Evolutionary conservation across 2,329 filamentous ascomycete genomes (phyloP).

Genomic region (Stenocarpella maydis): DNA sequence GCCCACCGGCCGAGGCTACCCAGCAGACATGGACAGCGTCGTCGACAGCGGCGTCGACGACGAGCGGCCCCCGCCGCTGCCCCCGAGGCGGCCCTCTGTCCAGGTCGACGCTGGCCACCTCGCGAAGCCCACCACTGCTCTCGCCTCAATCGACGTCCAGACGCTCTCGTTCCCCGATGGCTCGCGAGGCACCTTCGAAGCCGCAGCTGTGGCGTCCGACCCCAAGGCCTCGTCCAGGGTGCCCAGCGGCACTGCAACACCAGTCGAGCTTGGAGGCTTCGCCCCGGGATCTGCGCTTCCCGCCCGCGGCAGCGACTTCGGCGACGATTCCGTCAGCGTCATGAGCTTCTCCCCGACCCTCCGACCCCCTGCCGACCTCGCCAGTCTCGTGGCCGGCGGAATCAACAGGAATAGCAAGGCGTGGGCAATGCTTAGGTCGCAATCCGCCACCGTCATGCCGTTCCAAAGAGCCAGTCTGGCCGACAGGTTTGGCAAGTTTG

Average conservation of each 20-base stretch:
- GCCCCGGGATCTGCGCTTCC: conserved; percentile 32
- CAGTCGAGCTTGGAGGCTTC: conserved; percentile 33
- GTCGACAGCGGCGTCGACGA: conserved; percentile 21
- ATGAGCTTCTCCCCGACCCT: conserved; percentile 71
- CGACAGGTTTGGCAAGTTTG: conserved; percentile 71
- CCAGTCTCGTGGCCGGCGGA: conserved; percentile 81
- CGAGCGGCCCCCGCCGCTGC: conserved; percentile 41
- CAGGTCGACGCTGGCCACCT: conserved; percentile 47
- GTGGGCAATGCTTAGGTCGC: conserved; percentile 72
- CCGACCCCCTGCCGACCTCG: conserved; percentile 74
- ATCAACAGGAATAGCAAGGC: conserved; percentile 71
- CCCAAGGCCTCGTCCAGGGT: conserved; percentile 38
- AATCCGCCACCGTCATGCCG: conserved; percentile 65
- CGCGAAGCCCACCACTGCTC: conserved; percentile 81
- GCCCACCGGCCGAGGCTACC: conserved; percentile 24
- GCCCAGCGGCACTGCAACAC: conserved; percentile 53
- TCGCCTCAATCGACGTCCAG: conserved; percentile 83
- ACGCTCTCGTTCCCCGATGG: conserved; percentile 78
- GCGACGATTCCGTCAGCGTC: conserved; percentile 71
- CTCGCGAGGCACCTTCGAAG: conserved; percentile 68
- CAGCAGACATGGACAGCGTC: conserved; percentile 13
- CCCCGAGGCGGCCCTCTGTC: conserved; percentile 37
- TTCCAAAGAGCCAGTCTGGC: conserved; percentile 58
- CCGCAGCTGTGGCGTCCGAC: conserved; percentile 41
- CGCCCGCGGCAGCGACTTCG: conserved; percentile 20